Conservation (phyloP, 164 flowering plant species). For the Sedum album region DNA sequence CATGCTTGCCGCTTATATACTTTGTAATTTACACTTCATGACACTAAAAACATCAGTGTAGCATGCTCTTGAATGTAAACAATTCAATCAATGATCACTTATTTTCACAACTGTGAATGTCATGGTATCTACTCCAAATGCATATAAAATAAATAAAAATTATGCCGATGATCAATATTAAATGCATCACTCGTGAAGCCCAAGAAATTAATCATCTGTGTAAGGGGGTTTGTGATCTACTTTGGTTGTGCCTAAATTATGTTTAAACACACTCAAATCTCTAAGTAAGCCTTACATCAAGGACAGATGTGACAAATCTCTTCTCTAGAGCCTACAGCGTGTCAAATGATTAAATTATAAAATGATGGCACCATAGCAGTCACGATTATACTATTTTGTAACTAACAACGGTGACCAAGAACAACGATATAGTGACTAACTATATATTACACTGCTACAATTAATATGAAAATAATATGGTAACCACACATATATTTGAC, state of each 20-base stretch:
- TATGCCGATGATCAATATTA: neutral
- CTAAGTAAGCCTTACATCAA: neutral
- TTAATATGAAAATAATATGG: no score
- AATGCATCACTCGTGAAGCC: neutral
- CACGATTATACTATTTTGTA: no score
- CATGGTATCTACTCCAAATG: neutral
- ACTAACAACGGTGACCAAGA: neutral
- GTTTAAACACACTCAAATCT: neutral
- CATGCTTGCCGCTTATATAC: neutral
- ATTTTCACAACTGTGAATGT: neutral
- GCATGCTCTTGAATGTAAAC: neutral
- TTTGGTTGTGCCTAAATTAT: neutral
- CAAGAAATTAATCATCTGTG: neutral
- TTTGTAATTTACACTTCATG: neutral
- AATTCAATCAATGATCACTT: no score
- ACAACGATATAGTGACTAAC: no score
- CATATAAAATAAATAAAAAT: no score
- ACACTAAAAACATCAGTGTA: neutral
- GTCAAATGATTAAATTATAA: neutral
- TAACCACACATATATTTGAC: neutral
- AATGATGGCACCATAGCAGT: no score
- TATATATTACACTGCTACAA: neutral
- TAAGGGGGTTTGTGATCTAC: neutral
- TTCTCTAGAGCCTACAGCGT: neutral
- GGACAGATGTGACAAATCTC: neutral